A percentile compares a stretch with the other conserved stretches of the same genome.
These are phyloP conservation scores for Aphanomyces astaci DNA, from an alignment of 352 stramenopile species.

Conservation along the genomic window DNA sequence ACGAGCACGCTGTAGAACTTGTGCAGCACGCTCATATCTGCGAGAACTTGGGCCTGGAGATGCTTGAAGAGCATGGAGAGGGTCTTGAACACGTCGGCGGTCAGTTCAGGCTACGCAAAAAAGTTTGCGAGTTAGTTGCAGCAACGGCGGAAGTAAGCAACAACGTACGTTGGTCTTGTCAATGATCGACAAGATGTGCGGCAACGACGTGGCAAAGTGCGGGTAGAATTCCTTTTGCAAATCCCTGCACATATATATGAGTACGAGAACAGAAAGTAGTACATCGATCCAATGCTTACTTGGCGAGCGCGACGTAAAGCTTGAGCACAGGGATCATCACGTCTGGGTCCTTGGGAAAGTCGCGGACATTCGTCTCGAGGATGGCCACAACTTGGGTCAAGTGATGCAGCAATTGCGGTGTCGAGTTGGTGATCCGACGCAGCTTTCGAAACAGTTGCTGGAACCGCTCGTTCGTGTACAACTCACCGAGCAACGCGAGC, in stretches of 20 bases:
- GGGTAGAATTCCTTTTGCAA: slow-evolving; percentile 83
- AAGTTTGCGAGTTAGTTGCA: background rate
- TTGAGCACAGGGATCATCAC: slow-evolving; percentile 74
- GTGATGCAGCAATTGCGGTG: slow-evolving; percentile 75
- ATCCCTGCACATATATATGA: slow-evolving; percentile 28
- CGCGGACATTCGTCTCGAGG: slow-evolving; percentile 51
- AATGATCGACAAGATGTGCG: slow-evolving; percentile 64
- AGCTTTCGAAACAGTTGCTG: slow-evolving; percentile 63
- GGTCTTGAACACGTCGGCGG: slow-evolving; percentile 86
- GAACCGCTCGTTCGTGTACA: slow-evolving; percentile 79
- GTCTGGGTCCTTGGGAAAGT: slow-evolving; percentile 34
- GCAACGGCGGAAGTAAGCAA: background rate
- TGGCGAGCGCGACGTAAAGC: slow-evolving; percentile 67
- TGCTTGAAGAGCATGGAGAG: slow-evolving; percentile 86
- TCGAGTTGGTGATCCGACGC: slow-evolving; percentile 66
- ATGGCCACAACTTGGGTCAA: slow-evolving; percentile 58
- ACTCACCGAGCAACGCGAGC: slow-evolving; percentile 62
- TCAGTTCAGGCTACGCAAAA: slow-evolving; percentile 63
- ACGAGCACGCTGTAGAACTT: slow-evolving; percentile 86
- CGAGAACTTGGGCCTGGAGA: slow-evolving; percentile 69
- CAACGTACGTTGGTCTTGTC: slow-evolving; percentile 73
- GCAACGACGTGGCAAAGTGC: slow-evolving; percentile 54
- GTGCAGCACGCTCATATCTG: slow-evolving; percentile 86
- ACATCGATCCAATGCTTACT: too few species aligned
- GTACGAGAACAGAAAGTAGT: background rate